Base-by-base conservation (phyloP, 148 eudicot genomes). In the Diospyros kaki region DNA sequence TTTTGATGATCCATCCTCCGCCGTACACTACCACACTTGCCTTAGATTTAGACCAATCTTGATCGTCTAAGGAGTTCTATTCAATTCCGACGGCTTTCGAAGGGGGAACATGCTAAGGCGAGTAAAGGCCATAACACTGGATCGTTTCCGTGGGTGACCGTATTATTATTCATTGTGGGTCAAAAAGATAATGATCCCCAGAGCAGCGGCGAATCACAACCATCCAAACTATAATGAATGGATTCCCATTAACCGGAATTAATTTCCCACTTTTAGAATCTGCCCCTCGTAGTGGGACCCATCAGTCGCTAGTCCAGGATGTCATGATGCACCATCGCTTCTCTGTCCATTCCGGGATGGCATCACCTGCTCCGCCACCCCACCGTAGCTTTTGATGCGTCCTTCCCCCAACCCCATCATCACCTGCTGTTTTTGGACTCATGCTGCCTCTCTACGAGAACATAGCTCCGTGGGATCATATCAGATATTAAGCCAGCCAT, bases 131-230 rank as follows among this genome's bases (percentile, higher is more conserved):
- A 53, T 13, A 12, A 38, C 60, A 53, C 60, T 5, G 45, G 5
- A 53, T 1, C 17, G 13, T 17, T 5, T 46, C 50, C 6, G 9
- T 9, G 28, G 9, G 65, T 72, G 64, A 11, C 7, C 75, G 53
- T 28, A 28, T 28, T 28, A 28, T 28, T 28, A 28, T 28, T 28
- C 28, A 28, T 28, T 28, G 28, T 28, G 28, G 28, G 28, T 28
- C 28, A 28, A 28, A 28, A 28, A 28, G 42, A 58, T 50, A 50
- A 73, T 73, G 38, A 73, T 73, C 66, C 4, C 53, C 8, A 42
- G n/a, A 41, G 74, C 63, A 43, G 9, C 17, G 14, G 44, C 74
- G 52, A 73, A 73, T 73, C 60, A 48, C 76, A 62, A 62, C 68
- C 40, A 42, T 71, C 76, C 76, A 62, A 73, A 73, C 51, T 64